These are phyloP conservation scores for Termitomyces sp. DNA, from an alignment of 768 basidiomycete genomes.

Conservation along the genomic window DNA sequence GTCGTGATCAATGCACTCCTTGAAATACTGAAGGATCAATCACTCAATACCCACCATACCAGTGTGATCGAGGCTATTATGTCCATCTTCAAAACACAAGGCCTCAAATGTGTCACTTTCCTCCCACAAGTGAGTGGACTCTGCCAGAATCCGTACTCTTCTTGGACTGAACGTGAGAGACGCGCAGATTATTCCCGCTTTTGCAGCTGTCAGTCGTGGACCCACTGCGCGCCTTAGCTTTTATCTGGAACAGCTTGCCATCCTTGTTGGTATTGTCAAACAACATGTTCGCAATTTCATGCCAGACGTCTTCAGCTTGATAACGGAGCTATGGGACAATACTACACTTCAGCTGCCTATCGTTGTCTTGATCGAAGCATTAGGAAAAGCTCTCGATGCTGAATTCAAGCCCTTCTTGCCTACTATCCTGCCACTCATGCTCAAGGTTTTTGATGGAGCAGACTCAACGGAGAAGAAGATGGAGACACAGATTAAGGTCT, in stretches of 20 bases:
- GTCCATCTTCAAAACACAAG: constrained; percentile 98
- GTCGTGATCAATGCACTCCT: constrained; percentile 89
- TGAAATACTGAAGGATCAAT: constrained; percentile 82
- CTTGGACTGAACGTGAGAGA: not conserved
- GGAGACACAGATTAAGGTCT: constrained; percentile 80
- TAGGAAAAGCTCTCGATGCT: constrained; percentile 90
- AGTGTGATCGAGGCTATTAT: constrained; percentile 96
- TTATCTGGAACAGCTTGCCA: constrained; percentile 91
- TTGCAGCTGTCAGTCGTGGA: constrained; percentile 79
- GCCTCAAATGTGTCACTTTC: constrained; percentile 92
- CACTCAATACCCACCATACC: constrained; percentile 81
- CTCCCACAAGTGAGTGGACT: constrained; percentile 67
- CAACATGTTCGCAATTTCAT: constrained; percentile 94
- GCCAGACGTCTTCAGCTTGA: constrained; percentile 74
- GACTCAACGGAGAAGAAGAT: constrained; percentile 76
- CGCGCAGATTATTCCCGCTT: constrained; percentile 86
- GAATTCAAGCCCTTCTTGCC: constrained; percentile 97
- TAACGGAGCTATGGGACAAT: constrained; percentile 90
- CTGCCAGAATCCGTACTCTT: not conserved
- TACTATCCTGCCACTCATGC: constrained; percentile 78
- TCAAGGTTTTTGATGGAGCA: constrained; percentile 82
- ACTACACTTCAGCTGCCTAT: constrained; percentile 81
- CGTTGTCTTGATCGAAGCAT: constrained; percentile 86
- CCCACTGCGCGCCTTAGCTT: constrained; percentile 81
- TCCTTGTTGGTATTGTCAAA: constrained; percentile 93